Conservation (phyloP, 352 stramenopile species). For the Globisporangium cystogenes region DNA sequence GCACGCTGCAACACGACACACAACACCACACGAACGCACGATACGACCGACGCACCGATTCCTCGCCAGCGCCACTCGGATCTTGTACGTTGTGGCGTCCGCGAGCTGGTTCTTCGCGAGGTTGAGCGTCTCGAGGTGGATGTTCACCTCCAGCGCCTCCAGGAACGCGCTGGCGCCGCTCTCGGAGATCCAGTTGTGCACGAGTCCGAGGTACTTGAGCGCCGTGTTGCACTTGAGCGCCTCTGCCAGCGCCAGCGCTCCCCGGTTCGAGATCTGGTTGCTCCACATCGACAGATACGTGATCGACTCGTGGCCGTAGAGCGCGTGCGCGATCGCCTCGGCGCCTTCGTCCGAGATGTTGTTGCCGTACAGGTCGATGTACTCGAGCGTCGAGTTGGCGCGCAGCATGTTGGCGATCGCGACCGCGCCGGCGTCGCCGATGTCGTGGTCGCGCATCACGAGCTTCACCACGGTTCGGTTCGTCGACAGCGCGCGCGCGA, state of each 20-base stretch:
- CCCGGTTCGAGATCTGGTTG: slow-evolving; percentile 59
- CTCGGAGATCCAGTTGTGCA: slow-evolving; percentile 50
- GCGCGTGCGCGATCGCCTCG: slow-evolving; percentile 49
- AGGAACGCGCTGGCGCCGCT: slow-evolving; percentile 41
- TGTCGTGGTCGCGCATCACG: slow-evolving; percentile 60
- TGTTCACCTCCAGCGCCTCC: slow-evolving; percentile 60
- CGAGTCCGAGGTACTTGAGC: slow-evolving; percentile 54
- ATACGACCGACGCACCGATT: slow-evolving; percentile 40
- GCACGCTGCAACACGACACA: background rate
- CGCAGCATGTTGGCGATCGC: slow-evolving; percentile 71
- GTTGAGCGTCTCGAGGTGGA: slow-evolving; percentile 53
- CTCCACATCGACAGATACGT: slow-evolving; percentile 46
- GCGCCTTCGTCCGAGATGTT: slow-evolving; percentile 57
- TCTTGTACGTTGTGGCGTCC: slow-evolving; percentile 31
- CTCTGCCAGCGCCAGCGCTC: slow-evolving; percentile 40
- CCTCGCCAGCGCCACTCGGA: slow-evolving; percentile 38
- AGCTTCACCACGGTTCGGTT: slow-evolving; percentile 62
- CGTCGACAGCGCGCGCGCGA: slow-evolving; percentile 55
- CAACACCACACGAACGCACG: background rate
- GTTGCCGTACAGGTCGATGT: slow-evolving; percentile 66
- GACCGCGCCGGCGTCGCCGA: slow-evolving; percentile 52
- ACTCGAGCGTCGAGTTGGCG: slow-evolving; percentile 59
- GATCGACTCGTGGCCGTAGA: slow-evolving; percentile 71
- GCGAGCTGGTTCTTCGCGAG: slow-evolving; percentile 52
- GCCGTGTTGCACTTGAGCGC: slow-evolving; percentile 58